These are phyloP conservation scores for Pseudogymnoascus sp. DNA, from an alignment of 2,329 filamentous ascomycete species.

Conservation along the genomic window DNA sequence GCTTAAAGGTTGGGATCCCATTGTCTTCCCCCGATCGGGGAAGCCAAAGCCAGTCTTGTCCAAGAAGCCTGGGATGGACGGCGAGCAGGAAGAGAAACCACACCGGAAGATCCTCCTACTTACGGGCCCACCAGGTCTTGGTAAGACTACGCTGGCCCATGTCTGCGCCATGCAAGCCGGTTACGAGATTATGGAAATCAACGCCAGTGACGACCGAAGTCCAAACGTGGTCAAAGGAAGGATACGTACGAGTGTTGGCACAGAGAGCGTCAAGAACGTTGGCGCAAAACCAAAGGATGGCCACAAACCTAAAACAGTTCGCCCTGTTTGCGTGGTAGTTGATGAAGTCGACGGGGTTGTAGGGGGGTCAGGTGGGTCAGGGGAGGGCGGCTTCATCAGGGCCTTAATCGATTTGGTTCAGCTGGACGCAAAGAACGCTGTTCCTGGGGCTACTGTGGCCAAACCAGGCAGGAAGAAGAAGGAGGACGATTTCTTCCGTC, in stretches of 20 bases:
- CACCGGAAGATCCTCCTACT: slow-evolving; percentile 85
- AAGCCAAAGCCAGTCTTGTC: slow-evolving; percentile 44
- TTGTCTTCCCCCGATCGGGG: slow-evolving; percentile 70
- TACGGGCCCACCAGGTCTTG: slow-evolving; percentile 83
- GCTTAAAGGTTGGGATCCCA: slow-evolving; percentile 87
- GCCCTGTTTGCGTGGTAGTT: slow-evolving; percentile 85
- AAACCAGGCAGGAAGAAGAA: slow-evolving; percentile 35
- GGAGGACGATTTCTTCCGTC: slow-evolving; percentile 77
- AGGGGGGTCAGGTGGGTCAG: slow-evolving; percentile 62
- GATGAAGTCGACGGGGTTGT: slow-evolving; percentile 97
- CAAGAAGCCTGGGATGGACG: slow-evolving; percentile 34
- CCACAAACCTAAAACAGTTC: slow-evolving; percentile 61
- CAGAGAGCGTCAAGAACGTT: slow-evolving; percentile 80
- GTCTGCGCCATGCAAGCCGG: slow-evolving; percentile 92
- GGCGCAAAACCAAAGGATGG: slow-evolving; percentile 41
- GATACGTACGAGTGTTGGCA: slow-evolving; percentile 85
- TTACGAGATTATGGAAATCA: slow-evolving; percentile 95
- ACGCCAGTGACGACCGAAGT: slow-evolving; percentile 92
- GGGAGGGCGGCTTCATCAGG: slow-evolving; percentile 92
- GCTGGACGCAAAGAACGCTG: slow-evolving; percentile 71
- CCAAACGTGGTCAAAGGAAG: slow-evolving; percentile 80
- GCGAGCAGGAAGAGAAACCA: slow-evolving; percentile 58
- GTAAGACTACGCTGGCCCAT: slow-evolving; percentile 93
- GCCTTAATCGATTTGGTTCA: slow-evolving; percentile 85
- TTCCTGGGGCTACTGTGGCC: slow-evolving; percentile 26